Evolutionary conservation across 1,284 basidiomycete species (phyloP).

Genomic region (Rhodotorula sp.): DNA sequence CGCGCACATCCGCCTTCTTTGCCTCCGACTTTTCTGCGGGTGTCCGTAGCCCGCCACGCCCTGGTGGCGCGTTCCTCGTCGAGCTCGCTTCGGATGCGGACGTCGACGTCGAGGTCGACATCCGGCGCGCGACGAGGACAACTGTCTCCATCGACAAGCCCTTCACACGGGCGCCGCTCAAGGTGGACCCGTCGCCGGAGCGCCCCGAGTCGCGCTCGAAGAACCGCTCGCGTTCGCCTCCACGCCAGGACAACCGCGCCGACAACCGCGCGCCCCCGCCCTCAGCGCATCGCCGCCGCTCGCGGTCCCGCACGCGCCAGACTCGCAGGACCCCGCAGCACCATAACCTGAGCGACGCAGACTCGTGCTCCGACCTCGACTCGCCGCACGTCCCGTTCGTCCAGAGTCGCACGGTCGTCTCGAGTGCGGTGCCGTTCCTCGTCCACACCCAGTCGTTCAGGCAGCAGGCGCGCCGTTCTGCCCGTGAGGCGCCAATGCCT

Average conservation of each 20-base stretch:
- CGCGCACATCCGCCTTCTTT: conserved; percentile 29
- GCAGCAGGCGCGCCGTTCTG: not conserved
- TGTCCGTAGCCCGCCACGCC: conserved; percentile 14
- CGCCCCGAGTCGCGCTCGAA: not conserved
- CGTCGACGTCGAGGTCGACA: not conserved
- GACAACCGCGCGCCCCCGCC: not conserved
- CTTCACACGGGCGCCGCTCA: not conserved
- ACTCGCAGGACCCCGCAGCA: not conserved
- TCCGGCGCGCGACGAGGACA: not conserved
- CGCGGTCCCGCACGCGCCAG: too few relatives aligned
- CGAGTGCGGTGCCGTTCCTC: not conserved
- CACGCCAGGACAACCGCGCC: not conserved
- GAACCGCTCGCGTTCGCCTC: not conserved
- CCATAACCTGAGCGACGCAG: not conserved
- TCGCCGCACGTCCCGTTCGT: conserved; percentile 6
- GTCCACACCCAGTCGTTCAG: not conserved
- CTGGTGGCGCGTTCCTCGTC: conserved; percentile 9
- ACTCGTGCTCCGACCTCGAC: not conserved
- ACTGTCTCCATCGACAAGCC: not conserved
- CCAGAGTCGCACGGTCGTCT: conserved; percentile 14
- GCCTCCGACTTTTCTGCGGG: not conserved
- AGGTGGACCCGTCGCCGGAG: too few relatives aligned
- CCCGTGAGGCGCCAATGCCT: not conserved
- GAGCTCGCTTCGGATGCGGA: conserved; percentile 23
- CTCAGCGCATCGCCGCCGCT: not conserved